Evolutionary conservation across 1,284 basidiomycete genomes (phyloP), one percentile per base, ranked within the genome.

Genomic region (Gymnopus androsaceus): DNA sequence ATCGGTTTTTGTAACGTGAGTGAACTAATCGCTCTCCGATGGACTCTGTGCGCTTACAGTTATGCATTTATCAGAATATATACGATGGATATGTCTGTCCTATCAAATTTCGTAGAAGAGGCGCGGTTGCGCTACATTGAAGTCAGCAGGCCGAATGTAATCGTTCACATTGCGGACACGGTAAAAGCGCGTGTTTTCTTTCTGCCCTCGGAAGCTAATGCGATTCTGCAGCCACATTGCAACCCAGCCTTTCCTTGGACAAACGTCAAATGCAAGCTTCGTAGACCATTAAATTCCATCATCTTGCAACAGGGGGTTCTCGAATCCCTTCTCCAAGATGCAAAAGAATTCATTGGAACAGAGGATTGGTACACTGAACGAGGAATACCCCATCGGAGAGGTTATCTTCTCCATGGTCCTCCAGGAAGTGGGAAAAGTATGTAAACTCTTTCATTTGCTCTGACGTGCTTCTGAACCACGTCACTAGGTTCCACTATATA

Each of bases 341-440:
- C 76, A 0, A 67, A 69, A 12, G 81, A 83, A 47, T 84, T 85
- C 59, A 62, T 83, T 14, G 66, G 69, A 15, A 71, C 73, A 3
- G 80, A 83, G 59, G 68, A 72, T n/a, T 84, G 81, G 81, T 82
- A 82, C 62, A 64, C 66, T 40, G 70, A 76, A 46, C 75, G 79
- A 4, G 82, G 83, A 0, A 82, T 84, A 50, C 82, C 82, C 0
- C 76, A 82, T 63, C 72, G 78, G 17, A 69, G 81, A 42, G 82
- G 83, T 1, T 83, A 83, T 61, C 66, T 84, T 15, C 67, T 85
- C 12, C 71, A 81, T 65, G 82, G 82, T 2, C 79, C 78, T 38
- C 79, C 80, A 14, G 81, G 80, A 6, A 79, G 78, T 8, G 80
- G 80, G 9, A 82, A 82, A 65, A 79, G 78, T 79, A 52, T 42